Evolutionary conservation across 805 yeast genomes (phyloP), one percentile per base, ranked within the genome.

Genomic region (Candida ficus): DNA sequence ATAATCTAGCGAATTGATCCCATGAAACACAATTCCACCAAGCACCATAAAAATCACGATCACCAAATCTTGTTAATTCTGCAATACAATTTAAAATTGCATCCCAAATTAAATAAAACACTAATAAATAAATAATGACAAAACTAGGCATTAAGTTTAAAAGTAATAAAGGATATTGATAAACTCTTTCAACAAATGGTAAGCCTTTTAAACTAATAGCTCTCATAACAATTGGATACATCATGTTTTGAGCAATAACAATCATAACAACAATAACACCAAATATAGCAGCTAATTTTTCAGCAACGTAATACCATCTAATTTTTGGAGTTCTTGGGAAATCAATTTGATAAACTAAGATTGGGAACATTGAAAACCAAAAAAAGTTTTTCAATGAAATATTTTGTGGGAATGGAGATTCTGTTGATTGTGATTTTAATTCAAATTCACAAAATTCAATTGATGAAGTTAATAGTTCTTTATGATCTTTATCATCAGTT

Each of bases 11-110:
- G 60, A 86, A 93, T 57, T 90, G 90, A 42, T 85, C 85, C 96
- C 97, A 93, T 31, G 87, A 83, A 16, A 83, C 78, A 46, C 95
- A 85, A 52, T 90, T 87, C 99, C 99, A 93, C 99, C 99, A 95
- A 33, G 88, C 85, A 4, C 95, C 91, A 57, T 95, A 93, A 61
- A 93, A 93, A 49, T 84, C 84, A 37, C 99, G 76, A 59, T 93
- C 97, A 5, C 87, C 96, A 63, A 81, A 95, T 38, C 72, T 57
- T 13, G 95, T 81, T 29, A 91, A 66, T 59, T 93, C 99, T 0
- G 96, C 98, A 52, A 95, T 75, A 19, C 84, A 83, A 56, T 90
- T 91, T 52, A 90, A 67, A 37, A 91, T 91, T 6, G 91, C 82
- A 54, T 93, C 98, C 99, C 99, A 95, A 46, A 95, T 93, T 46